phyloP scores from a whole-genome alignment of 2,329 filamentous ascomycete species.

The Trichoderma citrinoviride region DNA sequence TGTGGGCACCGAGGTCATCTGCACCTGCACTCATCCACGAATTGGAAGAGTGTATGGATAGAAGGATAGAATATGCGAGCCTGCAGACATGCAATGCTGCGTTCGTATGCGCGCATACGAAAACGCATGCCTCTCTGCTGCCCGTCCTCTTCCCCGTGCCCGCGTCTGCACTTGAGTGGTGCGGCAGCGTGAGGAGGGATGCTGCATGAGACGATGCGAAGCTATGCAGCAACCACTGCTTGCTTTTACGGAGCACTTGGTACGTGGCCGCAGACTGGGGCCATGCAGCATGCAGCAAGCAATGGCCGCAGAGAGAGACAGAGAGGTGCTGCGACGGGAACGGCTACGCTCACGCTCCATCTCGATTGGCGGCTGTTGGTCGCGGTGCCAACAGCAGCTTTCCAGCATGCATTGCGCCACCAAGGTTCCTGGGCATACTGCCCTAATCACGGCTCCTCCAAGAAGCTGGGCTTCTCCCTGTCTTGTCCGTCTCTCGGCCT shows the following conservation, averaged over 20 bases:
- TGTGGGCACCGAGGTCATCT: constrained; percentile 10
- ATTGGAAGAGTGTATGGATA: neutral
- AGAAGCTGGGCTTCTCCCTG: constrained; percentile 2
- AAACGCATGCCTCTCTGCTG: constrained; percentile 4
- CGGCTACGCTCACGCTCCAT: neutral
- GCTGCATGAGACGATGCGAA: constrained; percentile 14
- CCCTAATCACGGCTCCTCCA: neutral
- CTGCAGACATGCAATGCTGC: constrained; percentile 18
- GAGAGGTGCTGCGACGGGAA: neutral
- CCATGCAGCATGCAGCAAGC: neutral
- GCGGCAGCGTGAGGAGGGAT: constrained; percentile 1
- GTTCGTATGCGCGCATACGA: constrained; percentile 4
- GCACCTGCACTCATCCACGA: neutral
- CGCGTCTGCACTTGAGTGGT: constrained; percentile 6
- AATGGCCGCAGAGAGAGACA: no score
- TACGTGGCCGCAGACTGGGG: constrained; percentile 12
- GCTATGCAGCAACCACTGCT: neutral
- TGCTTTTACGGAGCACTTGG: neutral
- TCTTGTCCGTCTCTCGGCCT: neutral
- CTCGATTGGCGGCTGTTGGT: constrained; percentile 15
- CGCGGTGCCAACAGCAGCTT: constrained; percentile 14
- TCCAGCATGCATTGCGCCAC: constrained; percentile 1
- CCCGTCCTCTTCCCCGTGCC: neutral
- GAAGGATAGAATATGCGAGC: constrained; percentile 9
- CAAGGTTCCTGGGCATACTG: neutral